These are phyloP conservation scores for Basidiobolus meristosporus DNA, from an alignment of 371 early-diverging fungal species.

Conservation along the genomic window DNA sequence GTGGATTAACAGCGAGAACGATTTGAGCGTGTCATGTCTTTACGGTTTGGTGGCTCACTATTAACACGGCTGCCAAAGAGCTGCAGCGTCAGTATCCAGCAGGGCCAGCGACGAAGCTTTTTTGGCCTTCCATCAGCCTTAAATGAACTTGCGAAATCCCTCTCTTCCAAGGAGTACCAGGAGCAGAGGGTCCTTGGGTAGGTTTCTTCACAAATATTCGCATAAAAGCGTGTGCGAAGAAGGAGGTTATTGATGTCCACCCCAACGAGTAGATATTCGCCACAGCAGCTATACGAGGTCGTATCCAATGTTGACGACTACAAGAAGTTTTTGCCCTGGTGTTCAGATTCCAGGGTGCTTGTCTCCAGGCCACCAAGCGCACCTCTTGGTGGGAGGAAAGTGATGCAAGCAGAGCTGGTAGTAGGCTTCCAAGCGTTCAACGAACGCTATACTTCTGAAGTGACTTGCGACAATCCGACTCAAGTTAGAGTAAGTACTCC, in stretches of 20 bases:
- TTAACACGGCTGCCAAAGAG: no score
- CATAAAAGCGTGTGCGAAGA: no score
- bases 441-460: constrained; percentile 57
- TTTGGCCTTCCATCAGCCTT: no score
- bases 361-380: not conserved
- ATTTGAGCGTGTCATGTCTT: no score
- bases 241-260: not conserved
- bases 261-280: constrained; percentile 28
- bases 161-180: no score
- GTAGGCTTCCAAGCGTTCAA: constrained; percentile 52
- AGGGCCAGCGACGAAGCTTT: no score
- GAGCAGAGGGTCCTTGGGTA: no score
- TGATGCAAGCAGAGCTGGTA: constrained; percentile 46
- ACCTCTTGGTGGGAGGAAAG: constrained; percentile 3
- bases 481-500: constrained; percentile 19
- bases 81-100: no score
- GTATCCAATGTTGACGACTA: constrained; percentile 61
- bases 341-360: constrained; percentile 32
- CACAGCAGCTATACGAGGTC: constrained; percentile 45
- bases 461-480: constrained; percentile 37
- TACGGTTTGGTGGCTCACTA: no score
- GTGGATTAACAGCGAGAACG: no score
- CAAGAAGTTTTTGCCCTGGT: constrained; percentile 57
- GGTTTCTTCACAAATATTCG: no score
- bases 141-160: no score